Conservation (phyloP, 2,329 filamentous ascomycete species). For the Fusarium annulatum region DNA sequence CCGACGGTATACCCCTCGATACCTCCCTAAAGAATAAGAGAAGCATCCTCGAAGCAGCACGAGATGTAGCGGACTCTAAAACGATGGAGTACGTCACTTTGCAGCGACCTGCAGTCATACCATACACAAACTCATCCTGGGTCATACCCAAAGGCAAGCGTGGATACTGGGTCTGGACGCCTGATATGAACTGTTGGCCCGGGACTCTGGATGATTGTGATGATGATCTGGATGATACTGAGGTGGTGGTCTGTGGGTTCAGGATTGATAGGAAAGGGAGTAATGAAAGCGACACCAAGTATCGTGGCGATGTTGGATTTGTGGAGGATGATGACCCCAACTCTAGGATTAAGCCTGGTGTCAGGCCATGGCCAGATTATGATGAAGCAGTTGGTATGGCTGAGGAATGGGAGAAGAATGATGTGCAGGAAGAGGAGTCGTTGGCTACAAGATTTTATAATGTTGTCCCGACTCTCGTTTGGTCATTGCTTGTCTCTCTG, state of each 20-base stretch:
- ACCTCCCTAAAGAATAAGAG: too few relatives aligned
- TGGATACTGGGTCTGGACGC: not conserved
- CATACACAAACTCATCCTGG: not conserved
- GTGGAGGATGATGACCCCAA: not conserved
- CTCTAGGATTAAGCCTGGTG: rapidly evolving
- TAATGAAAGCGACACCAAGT: not conserved
- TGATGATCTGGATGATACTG: not conserved
- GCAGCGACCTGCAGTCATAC: not conserved
- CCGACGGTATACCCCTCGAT: too few relatives aligned
- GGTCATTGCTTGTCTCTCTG: not conserved
- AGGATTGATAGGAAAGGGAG: not conserved
- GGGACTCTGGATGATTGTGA: too few relatives aligned
- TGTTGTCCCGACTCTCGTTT: not conserved
- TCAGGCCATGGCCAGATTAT: rapidly evolving
- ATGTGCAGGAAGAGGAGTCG: not conserved
- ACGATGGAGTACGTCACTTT: not conserved
- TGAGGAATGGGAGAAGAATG: not conserved
- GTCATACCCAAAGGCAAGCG: not conserved
- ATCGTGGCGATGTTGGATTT: not conserved
- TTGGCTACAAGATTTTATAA: rapidly evolving
- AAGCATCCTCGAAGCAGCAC: not conserved
- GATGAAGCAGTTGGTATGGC: not conserved
- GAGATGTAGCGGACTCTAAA: not conserved
- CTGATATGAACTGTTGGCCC: not conserved
- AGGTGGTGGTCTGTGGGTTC: not conserved